These are phyloP conservation scores for Pascua sp. DNA, from an alignment of 1,284 basidiomycete genomes.

Conservation along the genomic window DNA sequence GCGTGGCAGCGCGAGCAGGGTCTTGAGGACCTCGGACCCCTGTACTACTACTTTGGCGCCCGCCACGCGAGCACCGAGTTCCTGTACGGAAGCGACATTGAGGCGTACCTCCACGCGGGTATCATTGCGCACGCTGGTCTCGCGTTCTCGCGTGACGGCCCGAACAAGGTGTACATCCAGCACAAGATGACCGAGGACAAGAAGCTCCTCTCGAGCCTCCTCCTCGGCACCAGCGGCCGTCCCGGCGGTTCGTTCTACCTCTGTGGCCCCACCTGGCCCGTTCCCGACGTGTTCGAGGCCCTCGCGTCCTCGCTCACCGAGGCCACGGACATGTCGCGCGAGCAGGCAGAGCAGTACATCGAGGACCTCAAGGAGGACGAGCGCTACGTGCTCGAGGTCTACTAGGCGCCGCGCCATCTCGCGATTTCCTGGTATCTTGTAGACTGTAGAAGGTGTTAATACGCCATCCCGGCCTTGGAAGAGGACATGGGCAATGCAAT, in stretches of 20 bases:
- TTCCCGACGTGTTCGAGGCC: slow-evolving; percentile 93
- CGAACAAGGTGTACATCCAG: slow-evolving; percentile 95
- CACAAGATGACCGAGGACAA: slow-evolving; percentile 95
- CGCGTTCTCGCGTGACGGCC: slow-evolving; percentile 92
- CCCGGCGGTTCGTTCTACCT: slow-evolving; percentile 84
- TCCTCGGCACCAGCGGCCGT: slow-evolving; percentile 56
- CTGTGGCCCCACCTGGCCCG: slow-evolving; percentile 97
- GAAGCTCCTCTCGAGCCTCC: slow-evolving; percentile 62
- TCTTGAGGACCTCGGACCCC: slow-evolving; percentile 71
- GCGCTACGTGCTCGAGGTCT: slow-evolving; percentile 92
- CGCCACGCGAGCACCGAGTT: slow-evolving; percentile 92
- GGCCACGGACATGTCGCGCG: slow-evolving; percentile 64
- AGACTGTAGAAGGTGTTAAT: not conserved
- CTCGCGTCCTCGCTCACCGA: slow-evolving; percentile 74
- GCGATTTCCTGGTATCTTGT: not conserved
- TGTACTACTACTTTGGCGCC: slow-evolving; percentile 99
- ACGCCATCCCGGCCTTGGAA: no score
- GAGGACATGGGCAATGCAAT: no score
- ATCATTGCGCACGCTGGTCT: slow-evolving; percentile 85
- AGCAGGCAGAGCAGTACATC: slow-evolving; percentile 74
- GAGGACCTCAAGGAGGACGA: slow-evolving; percentile 95
- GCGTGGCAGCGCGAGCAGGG: slow-evolving; percentile 75
- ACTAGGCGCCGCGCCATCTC: slow-evolving; percentile 22
- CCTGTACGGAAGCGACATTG: slow-evolving; percentile 67
- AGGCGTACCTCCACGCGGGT: slow-evolving; percentile 67